Evolutionary conservation across 129 eudicot species (phyloP).

Genomic region (Centaurea solstitialis): DNA sequence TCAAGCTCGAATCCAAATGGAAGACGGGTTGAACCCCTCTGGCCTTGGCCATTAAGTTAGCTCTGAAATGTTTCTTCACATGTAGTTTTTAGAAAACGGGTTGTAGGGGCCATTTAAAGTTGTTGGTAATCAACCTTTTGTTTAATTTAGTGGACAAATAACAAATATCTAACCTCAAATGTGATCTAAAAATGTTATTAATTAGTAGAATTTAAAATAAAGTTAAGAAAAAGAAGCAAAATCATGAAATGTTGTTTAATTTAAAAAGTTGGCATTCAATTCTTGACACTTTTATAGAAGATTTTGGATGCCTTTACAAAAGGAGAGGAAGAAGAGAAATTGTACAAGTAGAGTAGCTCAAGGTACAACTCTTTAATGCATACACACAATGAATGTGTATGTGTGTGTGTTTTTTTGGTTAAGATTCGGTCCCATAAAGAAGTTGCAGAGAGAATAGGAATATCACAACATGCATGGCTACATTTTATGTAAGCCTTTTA

Average conservation of each 20-base stretch:
- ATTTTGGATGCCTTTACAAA: slow-evolving; percentile 47
- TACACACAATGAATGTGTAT: not conserved
- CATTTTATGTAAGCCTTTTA: slow-evolving; percentile 5
- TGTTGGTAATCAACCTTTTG: too few relatives aligned
- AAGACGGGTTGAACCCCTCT: too few relatives aligned
- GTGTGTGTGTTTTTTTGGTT: slow-evolving; percentile 9
- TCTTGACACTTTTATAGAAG: slow-evolving; percentile 47
- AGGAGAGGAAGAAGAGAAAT: slow-evolving; percentile 1
- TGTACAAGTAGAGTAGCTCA: slow-evolving; percentile 10
- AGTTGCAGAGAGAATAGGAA: slow-evolving; percentile 52
- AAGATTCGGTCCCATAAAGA: slow-evolving; percentile 55
- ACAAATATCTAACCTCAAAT: not conserved
- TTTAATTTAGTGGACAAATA: not conserved
- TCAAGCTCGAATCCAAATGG: too few relatives aligned
- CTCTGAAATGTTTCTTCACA: too few relatives aligned
- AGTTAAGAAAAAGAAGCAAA: slow-evolving; percentile 1
- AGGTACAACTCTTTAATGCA: slow-evolving; percentile 11
- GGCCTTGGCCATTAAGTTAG: too few relatives aligned
- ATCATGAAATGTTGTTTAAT: slow-evolving; percentile 23
- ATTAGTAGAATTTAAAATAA: not conserved
- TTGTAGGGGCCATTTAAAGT: too few relatives aligned
- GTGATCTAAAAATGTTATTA: not conserved
- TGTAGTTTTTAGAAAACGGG: too few relatives aligned
- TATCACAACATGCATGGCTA: slow-evolving; percentile 45
- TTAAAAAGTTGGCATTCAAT: slow-evolving; percentile 48